phyloP scores from a whole-genome alignment of 2,329 filamentous ascomycete genomes.

The Beauveria sp. region DNA sequence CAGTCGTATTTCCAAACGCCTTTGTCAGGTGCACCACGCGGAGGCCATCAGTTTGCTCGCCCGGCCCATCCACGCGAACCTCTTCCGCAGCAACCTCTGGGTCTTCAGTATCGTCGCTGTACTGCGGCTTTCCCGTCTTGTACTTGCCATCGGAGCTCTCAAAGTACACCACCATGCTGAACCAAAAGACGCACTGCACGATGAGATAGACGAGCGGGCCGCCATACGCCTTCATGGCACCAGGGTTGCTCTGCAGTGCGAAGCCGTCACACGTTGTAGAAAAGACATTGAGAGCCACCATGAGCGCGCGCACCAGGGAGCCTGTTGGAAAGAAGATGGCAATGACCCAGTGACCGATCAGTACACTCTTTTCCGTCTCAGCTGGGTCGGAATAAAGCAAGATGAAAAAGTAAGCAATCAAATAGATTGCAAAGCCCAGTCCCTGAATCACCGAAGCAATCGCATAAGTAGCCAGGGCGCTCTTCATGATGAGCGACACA shows the following conservation, averaged over 20 bases:
- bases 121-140: constrained; percentile 13
- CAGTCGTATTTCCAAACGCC: constrained; percentile 53
- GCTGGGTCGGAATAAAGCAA: constrained; percentile 65
- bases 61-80: constrained; percentile 20
- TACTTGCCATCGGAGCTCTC: constrained; percentile 50
- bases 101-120: constrained; percentile 17
- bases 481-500: constrained; percentile 64
- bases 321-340: constrained; percentile 64
- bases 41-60: constrained; percentile 35
- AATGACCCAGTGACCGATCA: constrained; percentile 65
- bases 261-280: constrained; percentile 61
- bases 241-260: constrained; percentile 56
- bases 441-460: constrained; percentile 68
- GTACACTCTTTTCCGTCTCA: constrained; percentile 57
- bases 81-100: constrained; percentile 19
- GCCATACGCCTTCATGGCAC: constrained; percentile 63
- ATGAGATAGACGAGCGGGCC: constrained; percentile 73
- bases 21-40: constrained; percentile 64
- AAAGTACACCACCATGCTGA: constrained; percentile 62
- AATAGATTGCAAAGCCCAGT: constrained; percentile 57
- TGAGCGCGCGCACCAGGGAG: constrained; percentile 61
- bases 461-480: constrained; percentile 72
- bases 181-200: constrained; percentile 59
- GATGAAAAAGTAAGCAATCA: constrained; percentile 60
- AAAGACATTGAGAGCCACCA: constrained; percentile 71